Evolutionary conservation across 2,329 filamentous ascomycete genomes (phyloP), one percentile per base, ranked within the genome.

Genomic region (Zelopaecilomyces penicillatus): DNA sequence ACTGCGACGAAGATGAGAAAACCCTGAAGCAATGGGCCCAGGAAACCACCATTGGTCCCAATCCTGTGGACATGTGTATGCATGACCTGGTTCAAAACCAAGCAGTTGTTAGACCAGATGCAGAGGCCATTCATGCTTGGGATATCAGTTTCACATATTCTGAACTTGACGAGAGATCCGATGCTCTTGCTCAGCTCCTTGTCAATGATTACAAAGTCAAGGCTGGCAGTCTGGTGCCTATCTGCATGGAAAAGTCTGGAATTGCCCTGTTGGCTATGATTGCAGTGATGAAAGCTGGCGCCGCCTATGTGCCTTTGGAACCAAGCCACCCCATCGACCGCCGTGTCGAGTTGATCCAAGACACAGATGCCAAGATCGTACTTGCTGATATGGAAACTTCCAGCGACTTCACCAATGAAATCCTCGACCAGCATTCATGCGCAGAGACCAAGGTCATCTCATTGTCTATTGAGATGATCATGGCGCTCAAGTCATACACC

Each of bases 191-290:
- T 3, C 26, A n/a, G 26, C 30, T 39, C 30, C 35, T 44, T 6
- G n/a, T 19, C 34, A 19, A 19, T 19, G n/a, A 36, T 9, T 11
- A 36, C 34, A 36, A 36, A 46, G 51, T 66, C 27, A 37, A 45
- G 2, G 50, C 51, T 3, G 58, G 58, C 34, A 36, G 28, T 5
- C 5, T 44, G 19, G 43, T 52, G 6, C 50, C 45, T 2, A n/a
- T 52, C 9, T 50, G 43, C 30, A 48, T 50, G 27, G 43, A 52
- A 5, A 52, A 52, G 30, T 50, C 47, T 5, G 33, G n/a, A 6
- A 48, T 43, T 45, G 41, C 48, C 3, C 29, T 52, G 6, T 41
- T 52, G 1, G 39, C 47, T 4, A 46, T 52, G 41, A 31, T 52
- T 4, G 45, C 35, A 4, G 39, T 48, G 8, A 9, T 52, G 7